phyloP scores from a whole-genome alignment of 164 flowering plant genomes.

The Tetrastigma voinierianum region DNA sequence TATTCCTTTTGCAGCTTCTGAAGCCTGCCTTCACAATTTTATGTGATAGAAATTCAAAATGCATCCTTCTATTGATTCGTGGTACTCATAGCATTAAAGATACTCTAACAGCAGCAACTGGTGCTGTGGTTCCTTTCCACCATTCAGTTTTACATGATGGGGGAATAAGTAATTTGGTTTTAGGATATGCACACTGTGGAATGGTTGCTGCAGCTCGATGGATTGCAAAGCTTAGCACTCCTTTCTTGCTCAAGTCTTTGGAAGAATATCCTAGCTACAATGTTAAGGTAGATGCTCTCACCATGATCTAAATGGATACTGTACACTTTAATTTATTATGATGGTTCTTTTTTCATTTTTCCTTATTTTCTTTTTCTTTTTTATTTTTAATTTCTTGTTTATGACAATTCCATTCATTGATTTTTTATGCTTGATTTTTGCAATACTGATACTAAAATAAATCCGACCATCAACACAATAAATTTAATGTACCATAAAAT shows the following conservation, averaged over 20 bases:
- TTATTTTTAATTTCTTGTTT: slow-evolving; percentile 10
- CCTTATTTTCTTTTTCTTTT: background rate
- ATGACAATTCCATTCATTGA: too few species aligned
- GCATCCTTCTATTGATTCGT: slow-evolving; percentile 84
- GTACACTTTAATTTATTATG: background rate
- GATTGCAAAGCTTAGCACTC: slow-evolving; percentile 85
- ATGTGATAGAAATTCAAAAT: slow-evolving; percentile 61
- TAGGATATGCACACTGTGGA: slow-evolving; percentile 98
- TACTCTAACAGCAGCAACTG: slow-evolving; percentile 92
- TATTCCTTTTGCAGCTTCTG: slow-evolving; percentile 64
- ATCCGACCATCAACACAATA: too few species aligned
- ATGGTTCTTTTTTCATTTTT: background rate
- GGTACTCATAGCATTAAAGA: slow-evolving; percentile 98
- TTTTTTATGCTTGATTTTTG: too few species aligned
- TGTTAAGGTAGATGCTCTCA: slow-evolving; percentile 52
- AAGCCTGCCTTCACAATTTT: slow-evolving; percentile 94
- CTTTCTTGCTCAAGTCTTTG: slow-evolving; percentile 72
- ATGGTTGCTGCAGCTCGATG: slow-evolving; percentile 99
- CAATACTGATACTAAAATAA: too few species aligned
- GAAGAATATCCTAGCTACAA: slow-evolving; percentile 65
- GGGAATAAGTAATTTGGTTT: slow-evolving; percentile 81
- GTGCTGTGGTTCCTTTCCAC: slow-evolving; percentile 97
- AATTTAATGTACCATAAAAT: too few species aligned
- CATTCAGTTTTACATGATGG: slow-evolving; percentile 94
- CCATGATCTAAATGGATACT: background rate